Evolutionary conservation across 768 basidiomycete species (phyloP).

Genomic region (Inosperma sp.): DNA sequence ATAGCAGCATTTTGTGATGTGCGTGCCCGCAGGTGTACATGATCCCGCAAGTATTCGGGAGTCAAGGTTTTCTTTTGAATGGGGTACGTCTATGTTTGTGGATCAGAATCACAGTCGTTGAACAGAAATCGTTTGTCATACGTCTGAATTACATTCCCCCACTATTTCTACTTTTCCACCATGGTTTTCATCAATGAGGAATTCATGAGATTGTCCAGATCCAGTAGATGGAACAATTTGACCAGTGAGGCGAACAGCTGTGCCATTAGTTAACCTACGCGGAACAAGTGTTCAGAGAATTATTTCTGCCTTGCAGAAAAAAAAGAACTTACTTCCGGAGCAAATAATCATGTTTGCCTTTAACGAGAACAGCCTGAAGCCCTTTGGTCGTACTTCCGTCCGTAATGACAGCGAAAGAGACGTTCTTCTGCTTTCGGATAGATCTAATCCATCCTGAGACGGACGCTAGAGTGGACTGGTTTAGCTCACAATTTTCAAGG

Average conservation of each 20-base stretch:
- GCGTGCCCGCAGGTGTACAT: constrained; percentile 83
- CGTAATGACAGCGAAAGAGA: constrained; percentile 77
- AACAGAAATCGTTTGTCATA: constrained; percentile 12
- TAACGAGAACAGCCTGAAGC: constrained; percentile 72
- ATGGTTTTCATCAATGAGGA: constrained; percentile 37
- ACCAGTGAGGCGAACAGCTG: constrained; percentile 40
- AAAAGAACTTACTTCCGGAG: constrained; percentile 17
- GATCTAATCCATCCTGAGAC: constrained; percentile 87
- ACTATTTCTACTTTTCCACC: constrained; percentile 35
- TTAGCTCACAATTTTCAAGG: constrained; percentile 12
- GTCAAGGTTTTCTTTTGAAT: constrained; percentile 88
- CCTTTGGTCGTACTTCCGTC: constrained; percentile 74
- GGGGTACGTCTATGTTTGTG: constrained; percentile 65
- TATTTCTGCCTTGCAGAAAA: constrained; percentile 19
- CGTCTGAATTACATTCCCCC: constrained; percentile 46
- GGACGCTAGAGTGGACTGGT: constrained; percentile 22
- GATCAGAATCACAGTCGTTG: neutral
- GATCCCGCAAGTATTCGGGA: constrained; percentile 74
- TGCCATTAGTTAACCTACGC: constrained; percentile 39
- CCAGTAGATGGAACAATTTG: constrained; percentile 43
- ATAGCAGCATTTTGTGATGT: constrained; percentile 68
- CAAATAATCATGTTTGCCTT: constrained; percentile 31
- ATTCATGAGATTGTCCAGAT: constrained; percentile 44
- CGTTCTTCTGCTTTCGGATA: constrained; percentile 78
- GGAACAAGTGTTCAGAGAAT: constrained; percentile 17